phyloP scores from a whole-genome alignment of 306 rosid species.

The Astragalus glycyphyllos region DNA sequence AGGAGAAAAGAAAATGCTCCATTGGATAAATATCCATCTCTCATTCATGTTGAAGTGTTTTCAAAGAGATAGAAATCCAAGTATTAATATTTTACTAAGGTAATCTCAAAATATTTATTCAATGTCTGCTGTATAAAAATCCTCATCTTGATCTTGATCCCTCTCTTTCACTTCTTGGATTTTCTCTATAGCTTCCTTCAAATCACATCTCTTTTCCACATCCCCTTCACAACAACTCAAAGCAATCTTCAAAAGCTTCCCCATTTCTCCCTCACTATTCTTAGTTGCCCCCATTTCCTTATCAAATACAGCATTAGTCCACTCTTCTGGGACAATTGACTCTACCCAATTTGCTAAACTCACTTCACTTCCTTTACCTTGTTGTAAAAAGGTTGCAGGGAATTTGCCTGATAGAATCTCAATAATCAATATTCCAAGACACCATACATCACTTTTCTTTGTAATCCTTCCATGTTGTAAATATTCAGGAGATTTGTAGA shows the following conservation, averaged over 20 bases:
- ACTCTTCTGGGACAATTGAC: constrained; percentile 57
- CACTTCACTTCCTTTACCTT: constrained; percentile 64
- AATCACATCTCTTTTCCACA: constrained; percentile 70
- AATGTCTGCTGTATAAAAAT: constrained; percentile 16
- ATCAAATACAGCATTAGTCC: constrained; percentile 68
- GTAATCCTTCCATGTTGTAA: constrained; percentile 70
- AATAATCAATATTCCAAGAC: constrained; percentile 73
- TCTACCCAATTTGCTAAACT: constrained; percentile 68
- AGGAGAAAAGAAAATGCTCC: constrained; percentile 8
- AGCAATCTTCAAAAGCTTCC: constrained; percentile 71
- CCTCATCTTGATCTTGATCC: constrained; percentile 13
- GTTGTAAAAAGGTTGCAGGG: constrained; percentile 60
- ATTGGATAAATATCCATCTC: constrained; percentile 5
- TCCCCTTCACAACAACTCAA: constrained; percentile 71
- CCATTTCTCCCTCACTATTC: constrained; percentile 60
- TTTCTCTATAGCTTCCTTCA: constrained; percentile 69
- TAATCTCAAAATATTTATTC: constrained; percentile 12
- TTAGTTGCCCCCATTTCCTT: constrained; percentile 52
- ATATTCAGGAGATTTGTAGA: constrained; percentile 81
- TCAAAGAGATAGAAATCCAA: constrained; percentile 12
- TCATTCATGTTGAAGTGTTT: constrained; percentile 1
- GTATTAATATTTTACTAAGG: constrained; percentile 14
- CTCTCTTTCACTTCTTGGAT: constrained; percentile 69
- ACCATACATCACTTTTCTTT: constrained; percentile 89
- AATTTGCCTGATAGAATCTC: constrained; percentile 77